Conservation (phyloP, 352 stramenopile species). For the Phytophthora pini region DNA sequence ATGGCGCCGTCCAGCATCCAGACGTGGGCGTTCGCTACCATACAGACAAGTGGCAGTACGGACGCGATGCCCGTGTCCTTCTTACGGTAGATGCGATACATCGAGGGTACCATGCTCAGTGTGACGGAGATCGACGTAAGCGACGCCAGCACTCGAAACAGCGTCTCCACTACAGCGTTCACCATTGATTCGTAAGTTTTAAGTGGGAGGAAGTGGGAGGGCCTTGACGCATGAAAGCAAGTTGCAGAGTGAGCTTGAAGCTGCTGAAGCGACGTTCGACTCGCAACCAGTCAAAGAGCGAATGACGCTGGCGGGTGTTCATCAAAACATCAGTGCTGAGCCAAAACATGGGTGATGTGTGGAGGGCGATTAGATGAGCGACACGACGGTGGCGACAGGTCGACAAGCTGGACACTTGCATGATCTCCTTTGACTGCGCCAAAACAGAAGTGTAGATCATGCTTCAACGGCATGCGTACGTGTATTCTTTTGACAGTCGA, state of each 20-base stretch:
- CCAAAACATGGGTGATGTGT: neutral
- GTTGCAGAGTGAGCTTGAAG: slow-evolving; percentile 19
- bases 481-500: slow-evolving; percentile 3
- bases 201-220: neutral
- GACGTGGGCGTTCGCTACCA: slow-evolving; percentile 41
- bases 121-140: slow-evolving; percentile 41
- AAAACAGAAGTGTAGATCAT: too few species aligned
- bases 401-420: neutral
- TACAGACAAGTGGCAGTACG: slow-evolving; percentile 42
- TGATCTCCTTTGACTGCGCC: too few species aligned
- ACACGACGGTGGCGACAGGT: slow-evolving; percentile 1
- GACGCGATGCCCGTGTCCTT: slow-evolving; percentile 42
- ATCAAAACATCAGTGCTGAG: slow-evolving; percentile 20
- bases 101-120: slow-evolving; percentile 41
- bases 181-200: slow-evolving; percentile 15
- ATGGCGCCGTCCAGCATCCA: slow-evolving; percentile 47
- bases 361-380: slow-evolving; percentile 16
- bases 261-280: slow-evolving; percentile 20
- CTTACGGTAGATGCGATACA: slow-evolving; percentile 45
- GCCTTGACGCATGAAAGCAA: neutral
- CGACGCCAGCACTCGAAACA: slow-evolving; percentile 41
- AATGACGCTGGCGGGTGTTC: slow-evolving; percentile 9
- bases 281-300: slow-evolving; percentile 2
- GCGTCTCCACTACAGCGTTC: slow-evolving; percentile 34
- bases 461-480: neutral